These are phyloP conservation scores for Simplicillium sp. DNA, from an alignment of 2,329 filamentous ascomycete species.

Conservation along the genomic window DNA sequence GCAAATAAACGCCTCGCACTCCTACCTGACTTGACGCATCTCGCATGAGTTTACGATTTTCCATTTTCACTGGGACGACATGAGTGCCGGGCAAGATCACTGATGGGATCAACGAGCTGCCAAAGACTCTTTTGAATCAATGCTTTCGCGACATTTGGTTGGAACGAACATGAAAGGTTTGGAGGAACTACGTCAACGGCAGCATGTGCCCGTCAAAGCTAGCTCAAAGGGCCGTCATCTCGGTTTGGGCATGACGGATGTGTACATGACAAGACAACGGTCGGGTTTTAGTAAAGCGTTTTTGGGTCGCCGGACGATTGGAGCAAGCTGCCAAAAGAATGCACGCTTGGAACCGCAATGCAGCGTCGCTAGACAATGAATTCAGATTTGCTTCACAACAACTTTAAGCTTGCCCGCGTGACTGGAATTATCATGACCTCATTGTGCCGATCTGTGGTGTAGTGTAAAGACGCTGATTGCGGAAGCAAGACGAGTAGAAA, in stretches of 20 bases:
- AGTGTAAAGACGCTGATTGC: too few species aligned
- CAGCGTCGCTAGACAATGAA: conserved; percentile 6
- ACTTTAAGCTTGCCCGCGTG: conserved; percentile 2
- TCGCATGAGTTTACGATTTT: conserved; percentile 27
- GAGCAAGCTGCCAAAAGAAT: conserved; percentile 6
- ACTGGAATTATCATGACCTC: conserved; percentile 1
- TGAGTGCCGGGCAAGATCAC: too few species aligned
- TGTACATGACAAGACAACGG: conserved; percentile 7
- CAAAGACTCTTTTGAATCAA: conserved; percentile 1
- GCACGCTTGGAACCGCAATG: conserved; percentile 3
- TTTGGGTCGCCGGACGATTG: conserved; percentile 4
- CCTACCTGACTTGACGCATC: conserved; percentile 45
- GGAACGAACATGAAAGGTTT: too few species aligned
- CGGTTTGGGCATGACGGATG: conserved; percentile 7
- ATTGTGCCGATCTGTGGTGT: background rate
- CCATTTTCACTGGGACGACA: conserved; percentile 9
- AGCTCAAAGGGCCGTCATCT: conserved; percentile 5
- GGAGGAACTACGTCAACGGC: background rate
- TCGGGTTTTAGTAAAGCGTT: conserved; percentile 7
- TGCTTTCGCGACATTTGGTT: too few species aligned
- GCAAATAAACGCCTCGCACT: conserved; percentile 60
- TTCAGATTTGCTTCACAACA: conserved; percentile 6
- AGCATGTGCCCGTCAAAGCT: conserved; percentile 2
- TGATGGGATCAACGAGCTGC: background rate
- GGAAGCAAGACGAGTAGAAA: conserved; percentile 2